Evolutionary conservation across 2,329 filamentous ascomycete species (phyloP).

Genomic region (Fusarium compactum): DNA sequence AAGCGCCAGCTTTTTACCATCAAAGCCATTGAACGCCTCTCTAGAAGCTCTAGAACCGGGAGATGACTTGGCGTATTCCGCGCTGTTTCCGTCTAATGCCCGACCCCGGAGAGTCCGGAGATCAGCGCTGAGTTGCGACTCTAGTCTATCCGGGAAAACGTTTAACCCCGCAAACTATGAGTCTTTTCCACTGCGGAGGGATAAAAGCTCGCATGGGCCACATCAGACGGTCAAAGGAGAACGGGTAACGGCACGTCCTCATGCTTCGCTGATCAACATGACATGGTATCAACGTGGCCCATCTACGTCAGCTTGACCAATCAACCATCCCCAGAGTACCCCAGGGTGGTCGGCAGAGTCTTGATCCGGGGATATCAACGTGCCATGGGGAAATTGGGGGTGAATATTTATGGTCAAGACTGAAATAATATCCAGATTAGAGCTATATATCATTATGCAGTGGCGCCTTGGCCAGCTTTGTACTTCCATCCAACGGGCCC

Average conservation of each 20-base stretch:
- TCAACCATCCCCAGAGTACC: conserved; percentile 4
- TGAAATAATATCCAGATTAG: neutral
- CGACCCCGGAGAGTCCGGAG: conserved; percentile 14
- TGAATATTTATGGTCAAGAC: neutral
- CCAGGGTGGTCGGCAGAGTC: conserved; percentile 9
- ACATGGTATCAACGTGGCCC: neutral
- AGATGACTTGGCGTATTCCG: neutral
- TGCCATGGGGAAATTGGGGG: neutral
- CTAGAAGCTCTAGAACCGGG: neutral
- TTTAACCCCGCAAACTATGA: conserved; percentile 19
- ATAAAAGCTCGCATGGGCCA: conserved; percentile 21
- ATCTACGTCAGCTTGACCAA: conserved; percentile 2
- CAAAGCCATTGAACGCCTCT: neutral
- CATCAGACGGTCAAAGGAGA: conserved; percentile 8
- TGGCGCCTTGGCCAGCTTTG: neutral
- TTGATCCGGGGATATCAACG: conserved; percentile 21
- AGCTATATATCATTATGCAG: neutral
- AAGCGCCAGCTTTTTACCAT: conserved; percentile 1
- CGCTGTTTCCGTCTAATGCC: conserved; percentile 5
- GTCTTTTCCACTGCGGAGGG: conserved; percentile 16
- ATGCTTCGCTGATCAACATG: neutral
- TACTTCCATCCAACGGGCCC: neutral
- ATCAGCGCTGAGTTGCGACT: conserved; percentile 11
- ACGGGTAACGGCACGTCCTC: conserved; percentile 24
- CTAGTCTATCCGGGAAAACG: conserved; percentile 19